Evolutionary conservation across 2,329 filamentous ascomycete genomes (phyloP), one percentile per base, ranked within the genome.

Genomic region (Venturia nashicola): DNA sequence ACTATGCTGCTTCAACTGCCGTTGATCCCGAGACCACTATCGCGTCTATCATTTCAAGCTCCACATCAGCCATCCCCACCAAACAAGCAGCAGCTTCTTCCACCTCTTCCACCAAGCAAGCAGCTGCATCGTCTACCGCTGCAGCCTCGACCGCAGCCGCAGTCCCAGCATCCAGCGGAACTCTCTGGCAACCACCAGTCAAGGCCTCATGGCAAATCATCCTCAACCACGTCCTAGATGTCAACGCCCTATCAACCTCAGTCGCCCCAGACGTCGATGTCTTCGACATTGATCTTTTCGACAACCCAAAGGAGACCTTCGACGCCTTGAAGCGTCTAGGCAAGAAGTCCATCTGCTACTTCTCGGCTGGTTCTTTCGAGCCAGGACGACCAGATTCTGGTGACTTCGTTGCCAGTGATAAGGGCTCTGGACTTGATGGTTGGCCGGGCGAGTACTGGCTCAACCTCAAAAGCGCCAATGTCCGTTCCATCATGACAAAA

Each of bases 391-490:
- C 78, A 0, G 88, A 90, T 70, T 78, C 79, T 23, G 71, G 69
- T 39, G 68, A 81, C 6, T 90, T 89, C 69, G 69, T 74, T 7
- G 66, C 76, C 1, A 71, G 73, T 0, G 86, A 89, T 67, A 71
- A 85, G 51, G 87, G 87, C 20, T 77, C 79, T 3, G 72, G 73
- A 5, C 74, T 90, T 5, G 77, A 83, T 11, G 86, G 82, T 5
- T 90, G 88, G 87, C 77, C 77, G 0, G 83, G 82, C 54, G 88
- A 91, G 77, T 79, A 77, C 68, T 91, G 87, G 87, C 70, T 90
- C 23, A 79, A 87, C 65, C 75, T 85, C n/a, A 78, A 76, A 59
- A 85, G 82, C 66, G 63, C 74, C 2, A 80, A 78, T 46, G 84
- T 90, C 18, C 78, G 86, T 7, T 74, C 75, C 23, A 86, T 90